Conservation (phyloP, 345 rosid genomes). For the Capsella bursapastoris region DNA sequence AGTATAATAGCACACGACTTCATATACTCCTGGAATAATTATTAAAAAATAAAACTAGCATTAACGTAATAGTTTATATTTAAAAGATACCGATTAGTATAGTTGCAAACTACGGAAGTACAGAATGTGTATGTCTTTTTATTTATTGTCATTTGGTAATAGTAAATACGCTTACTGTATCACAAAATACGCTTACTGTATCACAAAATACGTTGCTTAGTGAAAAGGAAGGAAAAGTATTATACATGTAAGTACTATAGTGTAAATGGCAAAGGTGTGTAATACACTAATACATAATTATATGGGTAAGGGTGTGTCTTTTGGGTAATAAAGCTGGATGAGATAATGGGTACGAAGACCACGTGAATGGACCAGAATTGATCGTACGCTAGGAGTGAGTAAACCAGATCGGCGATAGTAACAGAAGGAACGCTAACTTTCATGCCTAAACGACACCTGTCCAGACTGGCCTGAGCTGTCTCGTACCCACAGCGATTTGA, state of each 20-base stretch:
- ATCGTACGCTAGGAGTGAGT: conserved; percentile 12
- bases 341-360: background rate
- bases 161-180: too few species aligned
- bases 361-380: conserved; percentile 28
- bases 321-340: background rate
- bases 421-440: conserved; percentile 36
- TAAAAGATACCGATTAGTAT: background rate
- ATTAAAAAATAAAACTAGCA: background rate
- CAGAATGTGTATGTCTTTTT: background rate
- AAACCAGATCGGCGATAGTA: conserved; percentile 15
- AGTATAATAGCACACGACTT: background rate
- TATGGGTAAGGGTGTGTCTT: background rate
- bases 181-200: background rate
- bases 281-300: too few species aligned
- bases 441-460: conserved; percentile 24
- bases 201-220: background rate
- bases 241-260: background rate
- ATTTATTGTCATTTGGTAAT: background rate
- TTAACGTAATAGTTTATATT: background rate
- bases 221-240: background rate
- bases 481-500: background rate
- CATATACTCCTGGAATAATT: background rate
- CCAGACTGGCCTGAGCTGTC: conserved; percentile 16
- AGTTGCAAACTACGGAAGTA: background rate
- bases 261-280: background rate